A percentile compares a stretch with the other conserved stretches of the same genome.
Evolutionary conservation across 2,329 filamentous ascomycete genomes (phyloP).

Genomic region (Claviceps arundinis): DNA sequence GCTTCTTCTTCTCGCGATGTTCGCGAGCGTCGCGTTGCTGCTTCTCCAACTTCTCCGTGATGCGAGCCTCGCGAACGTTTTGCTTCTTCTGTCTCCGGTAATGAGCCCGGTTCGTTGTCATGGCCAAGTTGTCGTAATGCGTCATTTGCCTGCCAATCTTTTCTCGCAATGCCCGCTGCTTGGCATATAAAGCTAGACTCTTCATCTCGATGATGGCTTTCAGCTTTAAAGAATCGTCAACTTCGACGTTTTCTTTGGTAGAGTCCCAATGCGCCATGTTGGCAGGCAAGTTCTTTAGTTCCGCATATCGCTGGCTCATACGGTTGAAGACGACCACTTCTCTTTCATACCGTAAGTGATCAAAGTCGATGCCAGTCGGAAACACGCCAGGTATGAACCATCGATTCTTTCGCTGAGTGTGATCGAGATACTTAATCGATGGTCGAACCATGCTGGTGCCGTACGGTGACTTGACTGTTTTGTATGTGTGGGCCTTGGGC

Average conservation of each 20-base stretch:
- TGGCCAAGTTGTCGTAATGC: constrained; percentile 88
- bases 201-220: constrained; percentile 94
- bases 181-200: constrained; percentile 72
- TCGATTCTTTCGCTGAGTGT: constrained; percentile 62
- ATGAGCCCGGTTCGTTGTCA: constrained; percentile 85
- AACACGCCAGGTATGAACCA: constrained; percentile 77
- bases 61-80: constrained; percentile 82
- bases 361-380: constrained; percentile 76
- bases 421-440: constrained; percentile 65
- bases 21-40: constrained; percentile 94
- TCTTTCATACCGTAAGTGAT: constrained; percentile 72
- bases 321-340: constrained; percentile 84
- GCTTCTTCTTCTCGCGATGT: constrained; percentile 95
- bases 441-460: constrained; percentile 37
- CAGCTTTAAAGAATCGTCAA: constrained; percentile 72
- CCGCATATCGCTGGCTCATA: constrained; percentile 70
- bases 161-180: constrained; percentile 75
- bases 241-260: constrained; percentile 49
- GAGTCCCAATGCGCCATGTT: constrained; percentile 83
- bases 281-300: constrained; percentile 71
- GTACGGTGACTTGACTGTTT: constrained; percentile 65
- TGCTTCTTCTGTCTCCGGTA: constrained; percentile 97
- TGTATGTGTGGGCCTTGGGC: constrained; percentile 43
- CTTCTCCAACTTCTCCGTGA: constrained; percentile 98
- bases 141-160: constrained; percentile 86